phyloP scores from a whole-genome alignment of 2,329 filamentous ascomycete genomes.

The Exophiala sp. region DNA sequence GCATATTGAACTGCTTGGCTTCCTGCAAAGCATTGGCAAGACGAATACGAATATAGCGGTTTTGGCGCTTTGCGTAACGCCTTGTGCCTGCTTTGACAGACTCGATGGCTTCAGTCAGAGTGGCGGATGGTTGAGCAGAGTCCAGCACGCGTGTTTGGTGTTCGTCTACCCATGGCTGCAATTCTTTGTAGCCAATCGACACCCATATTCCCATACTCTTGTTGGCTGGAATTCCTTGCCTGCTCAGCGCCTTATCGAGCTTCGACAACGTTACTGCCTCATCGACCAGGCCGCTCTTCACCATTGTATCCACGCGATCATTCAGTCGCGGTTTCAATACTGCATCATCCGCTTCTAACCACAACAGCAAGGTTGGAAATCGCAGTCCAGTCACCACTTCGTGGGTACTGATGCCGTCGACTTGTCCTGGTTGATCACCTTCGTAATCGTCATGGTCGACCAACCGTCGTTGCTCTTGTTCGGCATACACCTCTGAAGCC shows the following conservation, averaged over 20 bases:
- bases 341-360: slow-evolving; percentile 75
- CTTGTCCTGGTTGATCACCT: neutral
- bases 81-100: slow-evolving; percentile 78
- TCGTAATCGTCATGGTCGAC: neutral
- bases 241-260: slow-evolving; percentile 33
- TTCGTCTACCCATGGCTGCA: slow-evolving; percentile 65
- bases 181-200: slow-evolving; percentile 93
- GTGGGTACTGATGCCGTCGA: slow-evolving; percentile 22
- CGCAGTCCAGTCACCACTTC: slow-evolving; percentile 37
- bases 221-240: slow-evolving; percentile 59
- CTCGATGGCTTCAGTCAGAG: slow-evolving; percentile 54
- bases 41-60: slow-evolving; percentile 83
- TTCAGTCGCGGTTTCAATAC: slow-evolving; percentile 69
- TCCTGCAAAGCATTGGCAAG: slow-evolving; percentile 66
- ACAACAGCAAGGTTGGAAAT: slow-evolving; percentile 69
- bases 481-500: slow-evolving; percentile 81
- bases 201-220: slow-evolving; percentile 86
- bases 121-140: neutral
- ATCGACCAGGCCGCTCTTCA: slow-evolving; percentile 60
- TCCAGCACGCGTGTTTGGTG: slow-evolving; percentile 20
- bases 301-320: slow-evolving; percentile 78
- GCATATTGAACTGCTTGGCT: slow-evolving; percentile 49
- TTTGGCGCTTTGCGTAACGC: slow-evolving; percentile 81
- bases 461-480: slow-evolving; percentile 52
- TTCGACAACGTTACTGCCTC: slow-evolving; percentile 50